Evolutionary conservation across 2,329 filamentous ascomycete genomes (phyloP), one percentile per base, ranked within the genome.

Genomic region (Trichoderma aggressivum): DNA sequence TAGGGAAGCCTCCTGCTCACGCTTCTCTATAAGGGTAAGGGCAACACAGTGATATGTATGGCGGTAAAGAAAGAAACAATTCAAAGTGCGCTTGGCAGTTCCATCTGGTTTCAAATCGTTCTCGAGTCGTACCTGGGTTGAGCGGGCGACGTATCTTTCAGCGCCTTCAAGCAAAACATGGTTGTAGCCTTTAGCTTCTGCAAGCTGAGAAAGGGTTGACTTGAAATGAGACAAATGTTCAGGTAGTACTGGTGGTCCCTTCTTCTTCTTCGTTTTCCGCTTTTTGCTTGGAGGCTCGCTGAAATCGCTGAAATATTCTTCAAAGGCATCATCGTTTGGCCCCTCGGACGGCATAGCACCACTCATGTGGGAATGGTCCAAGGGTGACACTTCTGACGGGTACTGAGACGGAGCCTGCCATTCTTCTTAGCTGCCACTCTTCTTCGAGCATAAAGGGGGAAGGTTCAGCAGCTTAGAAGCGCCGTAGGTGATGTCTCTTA

Each of bases 21-120:
- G 98, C 80, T 96, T 39, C 2, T 34, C 8, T 12, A 34, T 3
- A 34, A 11, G 10, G 32, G 4, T 4, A 34, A 34, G 32, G 10
- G 10, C 32, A 39, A 39, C 14, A 39, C 3, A 7, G 36, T 97
- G 93, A 78, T 93, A 98, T 7, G 94, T 93, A 75, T 96, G 97
- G 55, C 96, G 91, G 80, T 99, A 99, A 64, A 99, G 85, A 92
- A 99, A 97, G 84, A 98, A 99, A 1, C 93, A 95, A 80, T 99
- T 99, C 91, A 98, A 97, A 3, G 96, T 94, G 34, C 96, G 88
- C 77, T 95, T 94, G 75, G 98, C 88, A 79, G 94, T 94, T 30
- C 92, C 92, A 43, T n/a, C 7, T n/a, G 3, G 1, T n/a, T 50
- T n/a, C n/a, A n/a, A n/a, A n/a, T n/a, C n/a, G n/a, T n/a, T n/a